Percentiles rank a stretch among this genome's conserved stretches.
phyloP scores from a whole-genome alignment of 1,139 yeast genomes.

The Fermentozyma sake region DNA sequence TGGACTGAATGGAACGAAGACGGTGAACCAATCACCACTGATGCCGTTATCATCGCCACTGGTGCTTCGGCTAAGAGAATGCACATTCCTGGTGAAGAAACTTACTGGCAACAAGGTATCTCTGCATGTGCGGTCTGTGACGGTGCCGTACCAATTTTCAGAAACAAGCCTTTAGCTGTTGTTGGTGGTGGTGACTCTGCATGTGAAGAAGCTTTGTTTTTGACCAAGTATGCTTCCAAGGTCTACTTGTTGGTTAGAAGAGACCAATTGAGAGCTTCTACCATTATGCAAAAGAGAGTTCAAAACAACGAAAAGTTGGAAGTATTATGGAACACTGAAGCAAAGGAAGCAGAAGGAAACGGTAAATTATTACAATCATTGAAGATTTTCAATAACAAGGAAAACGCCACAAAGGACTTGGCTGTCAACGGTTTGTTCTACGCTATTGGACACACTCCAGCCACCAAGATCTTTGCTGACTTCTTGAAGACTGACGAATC shows the following conservation, averaged over 20 bases:
- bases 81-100: slow-evolving; percentile 91
- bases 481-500: slow-evolving; percentile 82
- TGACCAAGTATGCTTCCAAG: slow-evolving; percentile 95
- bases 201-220: slow-evolving; percentile 95
- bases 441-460: slow-evolving; percentile 97
- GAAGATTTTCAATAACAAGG: slow-evolving; percentile 63
- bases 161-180: slow-evolving; percentile 96
- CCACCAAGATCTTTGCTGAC: slow-evolving; percentile 71
- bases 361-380: slow-evolving; percentile 68
- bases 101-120: slow-evolving; percentile 98
- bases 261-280: slow-evolving; percentile 89
- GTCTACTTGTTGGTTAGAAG: slow-evolving; percentile 91
- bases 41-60: slow-evolving; percentile 88
- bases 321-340: slow-evolving; percentile 80
- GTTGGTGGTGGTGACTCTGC: slow-evolving; percentile 99
- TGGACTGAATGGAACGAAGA: slow-evolving; percentile 96
- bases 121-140: slow-evolving; percentile 99
- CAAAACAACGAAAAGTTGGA: slow-evolving; percentile 81
- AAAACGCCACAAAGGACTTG: slow-evolving; percentile 64
- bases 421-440: slow-evolving; percentile 90
- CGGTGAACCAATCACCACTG: slow-evolving; percentile 84
- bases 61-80: slow-evolving; percentile 98
- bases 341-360: slow-evolving; percentile 88
- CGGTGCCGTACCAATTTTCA: slow-evolving; percentile 97
- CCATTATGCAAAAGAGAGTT: slow-evolving; percentile 94